These are phyloP conservation scores for Triangularia setosa DNA, from an alignment of 2,329 filamentous ascomycete genomes.

Conservation along the genomic window DNA sequence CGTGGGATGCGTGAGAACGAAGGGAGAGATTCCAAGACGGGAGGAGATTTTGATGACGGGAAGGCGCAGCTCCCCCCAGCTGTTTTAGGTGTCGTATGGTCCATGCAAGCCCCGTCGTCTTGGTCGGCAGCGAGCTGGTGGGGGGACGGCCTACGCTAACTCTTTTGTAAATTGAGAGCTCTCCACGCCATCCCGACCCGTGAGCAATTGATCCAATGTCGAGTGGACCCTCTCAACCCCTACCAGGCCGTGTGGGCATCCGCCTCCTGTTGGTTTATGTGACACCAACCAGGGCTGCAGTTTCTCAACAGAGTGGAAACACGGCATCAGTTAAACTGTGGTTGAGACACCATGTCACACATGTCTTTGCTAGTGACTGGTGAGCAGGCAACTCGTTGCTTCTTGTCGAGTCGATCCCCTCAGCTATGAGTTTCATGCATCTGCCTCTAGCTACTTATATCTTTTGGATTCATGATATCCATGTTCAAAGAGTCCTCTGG, in stretches of 20 bases:
- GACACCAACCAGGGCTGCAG: neutral
- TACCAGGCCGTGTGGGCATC: neutral
- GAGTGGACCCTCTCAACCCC: neutral
- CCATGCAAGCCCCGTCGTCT: constrained; percentile 3
- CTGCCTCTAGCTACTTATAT: too few species aligned
- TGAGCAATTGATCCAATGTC: neutral
- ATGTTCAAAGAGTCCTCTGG: too few species aligned
- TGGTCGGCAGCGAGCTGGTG: neutral
- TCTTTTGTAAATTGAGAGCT: neutral
- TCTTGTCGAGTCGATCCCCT: neutral
- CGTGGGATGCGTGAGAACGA: neutral
- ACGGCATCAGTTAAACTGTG: neutral
- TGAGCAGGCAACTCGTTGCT: neutral
- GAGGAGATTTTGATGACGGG: constrained; percentile 7
- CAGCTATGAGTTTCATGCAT: too few species aligned
- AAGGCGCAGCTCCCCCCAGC: constrained; percentile 1
- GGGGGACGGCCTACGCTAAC: neutral
- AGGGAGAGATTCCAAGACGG: neutral
- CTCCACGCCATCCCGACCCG: neutral
- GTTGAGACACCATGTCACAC: neutral
- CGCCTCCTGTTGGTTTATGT: neutral
- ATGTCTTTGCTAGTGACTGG: neutral
- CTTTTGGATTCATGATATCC: too few species aligned
- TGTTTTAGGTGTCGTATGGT: constrained; percentile 3
- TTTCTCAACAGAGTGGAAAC: neutral